Evolutionary conservation across 2,329 filamentous ascomycete species (phyloP), one percentile per base, ranked within the genome.

Genomic region (Magnaporthiopsis incrustans): DNA sequence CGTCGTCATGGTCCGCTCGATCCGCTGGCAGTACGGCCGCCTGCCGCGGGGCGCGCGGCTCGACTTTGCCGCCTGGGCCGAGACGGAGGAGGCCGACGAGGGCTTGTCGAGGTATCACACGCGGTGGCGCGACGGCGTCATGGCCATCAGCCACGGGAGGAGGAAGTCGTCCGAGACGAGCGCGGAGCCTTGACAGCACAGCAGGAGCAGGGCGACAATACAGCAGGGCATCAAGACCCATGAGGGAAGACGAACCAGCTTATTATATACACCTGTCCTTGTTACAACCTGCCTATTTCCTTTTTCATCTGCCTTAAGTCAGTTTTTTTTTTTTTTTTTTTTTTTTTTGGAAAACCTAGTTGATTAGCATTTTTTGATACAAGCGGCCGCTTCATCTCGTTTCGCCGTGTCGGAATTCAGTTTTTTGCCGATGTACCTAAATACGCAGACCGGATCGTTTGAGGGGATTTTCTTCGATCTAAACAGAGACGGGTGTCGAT

Each of bases 21-120:
- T 57, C 26, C 30, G 60, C 26, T 65, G 64, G 64, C 64, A 53
- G 57, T 53, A 59, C 22, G 64, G 64, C 4, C 57, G 57, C n/a
- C 57, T 63, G 57, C 62, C 62, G 27, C 22, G 33, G 12, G 59
- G n/a, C 11, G 63, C 63, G 3, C 3, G 14, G 27, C 26, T 25
- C 14, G 59, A 64, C 63, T 61, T 58, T 26, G 50, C n/a, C 7
- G 50, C n/a, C 10, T 61, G 53, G 59, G 50, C 50, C 7, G 50
- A n/a, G 6, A 38, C 33, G 26, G 58, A 64, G 63, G 33, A 59
- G 62, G 62, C 56, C 7, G 25, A 33, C 15, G 56, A 59, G 57
- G 62, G 62, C n/a, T 4, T 63, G 25, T 27, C 57, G 62, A 33
- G 33, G 18, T 63, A 33, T 6, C 56, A 57, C n/a, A 63, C 33